phyloP scores from a whole-genome alignment of 2,329 filamentous ascomycete genomes.

The Fusarium proliferatum region DNA sequence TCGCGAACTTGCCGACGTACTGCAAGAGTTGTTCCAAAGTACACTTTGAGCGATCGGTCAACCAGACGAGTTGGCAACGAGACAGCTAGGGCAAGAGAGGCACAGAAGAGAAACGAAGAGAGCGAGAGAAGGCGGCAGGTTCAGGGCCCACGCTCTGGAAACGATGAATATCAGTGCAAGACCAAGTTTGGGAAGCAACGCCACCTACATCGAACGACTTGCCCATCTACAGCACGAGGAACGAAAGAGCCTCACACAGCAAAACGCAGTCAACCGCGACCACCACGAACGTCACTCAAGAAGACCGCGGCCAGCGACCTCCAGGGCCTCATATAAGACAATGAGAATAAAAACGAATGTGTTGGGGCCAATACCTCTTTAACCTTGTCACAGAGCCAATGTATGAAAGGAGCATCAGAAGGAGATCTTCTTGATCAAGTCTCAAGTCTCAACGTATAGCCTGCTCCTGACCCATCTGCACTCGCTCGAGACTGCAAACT shows the following conservation, averaged over 20 bases:
- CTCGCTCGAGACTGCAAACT: not conserved
- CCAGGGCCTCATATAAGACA: not conserved
- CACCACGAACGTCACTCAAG: not conserved
- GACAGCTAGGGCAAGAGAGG: too few relatives aligned
- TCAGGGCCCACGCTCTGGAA: not conserved
- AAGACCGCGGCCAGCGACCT: not conserved
- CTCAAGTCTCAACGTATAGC: not conserved
- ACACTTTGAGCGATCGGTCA: too few relatives aligned
- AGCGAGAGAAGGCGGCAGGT: not conserved
- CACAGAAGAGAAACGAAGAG: not conserved
- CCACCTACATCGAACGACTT: not conserved
- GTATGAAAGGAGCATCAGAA: not conserved
- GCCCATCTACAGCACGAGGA: not conserved
- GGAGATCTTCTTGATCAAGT: not conserved
- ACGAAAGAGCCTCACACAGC: not conserved
- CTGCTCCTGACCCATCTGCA: not conserved
- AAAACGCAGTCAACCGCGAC: not conserved
- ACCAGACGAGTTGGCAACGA: too few relatives aligned
- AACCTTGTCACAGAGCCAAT: not conserved
- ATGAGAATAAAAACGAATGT: not conserved
- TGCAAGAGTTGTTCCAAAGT: not conserved
- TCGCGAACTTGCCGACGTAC: not conserved
- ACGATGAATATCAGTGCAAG: not conserved
- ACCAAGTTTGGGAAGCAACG: not conserved
- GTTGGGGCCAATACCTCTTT: not conserved